These are phyloP conservation scores for Combretum micranthum DNA, from an alignment of 345 rosid species.

Conservation along the genomic window DNA sequence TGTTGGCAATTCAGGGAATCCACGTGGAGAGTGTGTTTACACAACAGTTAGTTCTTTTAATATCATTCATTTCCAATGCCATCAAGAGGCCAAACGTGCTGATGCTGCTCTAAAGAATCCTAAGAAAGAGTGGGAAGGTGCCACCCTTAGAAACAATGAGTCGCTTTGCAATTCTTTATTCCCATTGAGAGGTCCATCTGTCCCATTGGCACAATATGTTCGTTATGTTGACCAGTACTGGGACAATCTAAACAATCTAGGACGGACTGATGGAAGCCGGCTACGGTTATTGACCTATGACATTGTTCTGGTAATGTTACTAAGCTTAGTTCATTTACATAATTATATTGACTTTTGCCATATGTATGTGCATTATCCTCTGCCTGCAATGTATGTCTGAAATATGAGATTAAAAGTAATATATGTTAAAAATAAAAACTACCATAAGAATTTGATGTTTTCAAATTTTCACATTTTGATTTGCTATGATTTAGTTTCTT, in stretches of 20 bases:
- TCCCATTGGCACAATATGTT: conserved; percentile 68
- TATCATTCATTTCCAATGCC: conserved; percentile 95
- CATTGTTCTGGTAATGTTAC: conserved; percentile 67
- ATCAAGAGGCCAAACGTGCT: conserved; percentile 99
- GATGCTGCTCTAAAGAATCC: conserved; percentile 91
- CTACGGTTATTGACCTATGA: conserved; percentile 89
- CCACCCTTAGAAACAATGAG: conserved; percentile 87
- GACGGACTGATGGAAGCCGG: conserved; percentile 92
- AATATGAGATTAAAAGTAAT: not conserved
- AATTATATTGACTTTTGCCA: not conserved
- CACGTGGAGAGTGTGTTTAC: conserved; percentile 95
- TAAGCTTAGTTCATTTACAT: not conserved
- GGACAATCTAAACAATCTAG: conserved; percentile 91
- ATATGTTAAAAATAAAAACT: not conserved
- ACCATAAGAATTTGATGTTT: not conserved
- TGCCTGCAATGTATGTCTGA: too few species aligned
- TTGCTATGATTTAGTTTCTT: too few species aligned
- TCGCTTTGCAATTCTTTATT: conserved; percentile 95
- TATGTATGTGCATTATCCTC: too few species aligned
- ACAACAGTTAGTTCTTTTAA: conserved; percentile 97
- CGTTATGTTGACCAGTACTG: conserved; percentile 89
- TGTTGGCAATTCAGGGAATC: conserved; percentile 80
- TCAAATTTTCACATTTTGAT: not conserved
- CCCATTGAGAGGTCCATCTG: conserved; percentile 87
- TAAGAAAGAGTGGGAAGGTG: conserved; percentile 99